Conservation (phyloP, 768 basidiomycete species). For the Boletus sp. region DNA sequence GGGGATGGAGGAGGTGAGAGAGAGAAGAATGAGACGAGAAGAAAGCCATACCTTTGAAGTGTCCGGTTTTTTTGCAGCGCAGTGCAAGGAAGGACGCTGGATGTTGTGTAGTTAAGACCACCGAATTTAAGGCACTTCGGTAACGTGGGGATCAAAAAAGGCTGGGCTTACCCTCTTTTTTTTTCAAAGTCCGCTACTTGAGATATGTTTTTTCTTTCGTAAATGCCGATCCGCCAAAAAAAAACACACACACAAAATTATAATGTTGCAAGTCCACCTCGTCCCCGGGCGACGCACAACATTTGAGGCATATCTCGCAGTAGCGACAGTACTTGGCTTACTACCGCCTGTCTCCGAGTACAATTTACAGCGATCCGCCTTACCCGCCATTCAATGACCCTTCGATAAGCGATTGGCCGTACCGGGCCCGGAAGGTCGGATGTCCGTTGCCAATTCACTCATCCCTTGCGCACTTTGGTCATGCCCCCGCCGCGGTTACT, state of each 20-base stretch:
- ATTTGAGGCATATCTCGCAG: background rate
- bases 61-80: conserved; percentile 29
- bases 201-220: conserved; percentile 23
- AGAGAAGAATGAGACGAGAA: conserved; percentile 12
- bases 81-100: conserved; percentile 32
- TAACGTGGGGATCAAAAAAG: conserved; percentile 39
- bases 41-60: conserved; percentile 42
- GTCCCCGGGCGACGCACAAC: background rate
- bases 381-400: background rate
- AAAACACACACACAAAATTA: conserved; percentile 7
- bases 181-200: conserved; percentile 33
- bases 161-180: conserved; percentile 33
- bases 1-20: conserved; percentile 18
- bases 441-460: conserved; percentile 17
- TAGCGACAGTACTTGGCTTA: background rate
- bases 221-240: conserved; percentile 22
- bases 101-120: conserved; percentile 30
- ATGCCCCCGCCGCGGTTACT: conserved; percentile 9
- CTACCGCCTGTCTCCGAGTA: background rate
- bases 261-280: background rate
- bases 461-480: conserved; percentile 23
- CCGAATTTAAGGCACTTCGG: conserved; percentile 41
- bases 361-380: background rate
- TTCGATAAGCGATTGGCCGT: conserved; percentile 7
- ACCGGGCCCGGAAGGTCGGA: conserved; percentile 18